Evolutionary conservation across 116 monocot genomes (phyloP).

Genomic region (Dioscorea cayenensis): DNA sequence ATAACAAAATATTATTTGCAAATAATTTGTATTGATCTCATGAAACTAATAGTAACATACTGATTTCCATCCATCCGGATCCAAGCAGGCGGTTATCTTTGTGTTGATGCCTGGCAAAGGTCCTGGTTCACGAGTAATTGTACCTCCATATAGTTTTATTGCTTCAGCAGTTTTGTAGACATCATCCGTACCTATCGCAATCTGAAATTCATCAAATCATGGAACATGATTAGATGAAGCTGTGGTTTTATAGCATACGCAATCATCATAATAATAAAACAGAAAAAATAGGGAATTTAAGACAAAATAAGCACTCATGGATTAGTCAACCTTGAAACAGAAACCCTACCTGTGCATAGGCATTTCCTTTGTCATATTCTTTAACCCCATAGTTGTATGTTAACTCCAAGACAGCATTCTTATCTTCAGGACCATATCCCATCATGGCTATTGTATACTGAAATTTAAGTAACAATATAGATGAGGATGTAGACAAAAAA

Average conservation of each 20-base stretch:
- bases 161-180: constrained; percentile 95
- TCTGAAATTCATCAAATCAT: constrained; percentile 24
- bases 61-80: constrained; percentile 99
- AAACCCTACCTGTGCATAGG: constrained; percentile 52
- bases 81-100: constrained; percentile 92
- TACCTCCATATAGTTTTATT: constrained; percentile 70
- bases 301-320: not conserved
- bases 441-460: constrained; percentile 79
- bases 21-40: not conserved
- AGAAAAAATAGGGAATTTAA: not conserved
- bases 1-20: not conserved
- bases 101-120: constrained; percentile 95
- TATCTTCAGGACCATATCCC: constrained; percentile 84
- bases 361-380: constrained; percentile 67
- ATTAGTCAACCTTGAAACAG: not conserved
- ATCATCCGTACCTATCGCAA: constrained; percentile 96
- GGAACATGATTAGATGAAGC: not conserved
- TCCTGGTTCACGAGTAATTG: constrained; percentile 90
- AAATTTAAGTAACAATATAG: not conserved
- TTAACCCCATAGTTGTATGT: constrained; percentile 65
- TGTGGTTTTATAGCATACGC: too few species aligned
- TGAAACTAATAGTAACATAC: constrained; percentile 23
- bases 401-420: constrained; percentile 60
- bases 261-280: not conserved
- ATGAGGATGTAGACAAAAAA: not conserved